Evolutionary conservation across 192 early-diverging fungal species (phyloP), one percentile per base, ranked within the genome.

Genomic region (Coemansia javaensis): DNA sequence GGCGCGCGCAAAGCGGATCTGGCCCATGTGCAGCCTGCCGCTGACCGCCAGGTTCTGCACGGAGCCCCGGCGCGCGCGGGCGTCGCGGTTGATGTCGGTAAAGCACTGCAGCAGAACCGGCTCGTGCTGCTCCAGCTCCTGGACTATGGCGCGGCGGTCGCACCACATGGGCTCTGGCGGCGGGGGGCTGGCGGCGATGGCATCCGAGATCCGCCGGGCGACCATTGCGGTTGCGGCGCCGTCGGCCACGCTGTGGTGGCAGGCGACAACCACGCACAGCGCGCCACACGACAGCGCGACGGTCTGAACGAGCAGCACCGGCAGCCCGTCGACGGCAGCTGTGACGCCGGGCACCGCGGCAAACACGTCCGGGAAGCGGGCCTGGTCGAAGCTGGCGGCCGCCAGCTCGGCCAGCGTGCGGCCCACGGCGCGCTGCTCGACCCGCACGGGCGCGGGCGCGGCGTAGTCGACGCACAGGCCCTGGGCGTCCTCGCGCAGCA

Each of bases 211-310:
- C 1, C 28, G 17, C 16, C 27, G 17, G 13, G 57, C 57, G 0
- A 67, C 40, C 1, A 11, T 11, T 0, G 32, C 16, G 0, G 48
- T 37, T 7, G 47, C 65, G 1, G 4, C 14, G 3, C 43, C 57
- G 34, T 67, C 65, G 1, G 41, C 47, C 15, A 51, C 20, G 7
- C 31, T 35, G 27, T 67, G 65, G 47, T 67, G 57, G 22, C 41
- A 45, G 11, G 32, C 17, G 0, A 60, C 11, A 4, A 38, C 46
- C 7, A 67, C 40, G 0, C 25, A 56, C 13, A 53, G 25, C 4
- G 31, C 42, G 11, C 57, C 53, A 8, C 45, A 47, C 0, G 7
- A 11, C 13, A 67, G 47, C 41, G 15, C 36, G 12, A 50, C 31
- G 12, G 50, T 17, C 10, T 31, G 31, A 13, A 60, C 52, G 0